These are phyloP conservation scores for Polyporus tsugae DNA, from an alignment of 1,284 basidiomycete species.

Conservation along the genomic window DNA sequence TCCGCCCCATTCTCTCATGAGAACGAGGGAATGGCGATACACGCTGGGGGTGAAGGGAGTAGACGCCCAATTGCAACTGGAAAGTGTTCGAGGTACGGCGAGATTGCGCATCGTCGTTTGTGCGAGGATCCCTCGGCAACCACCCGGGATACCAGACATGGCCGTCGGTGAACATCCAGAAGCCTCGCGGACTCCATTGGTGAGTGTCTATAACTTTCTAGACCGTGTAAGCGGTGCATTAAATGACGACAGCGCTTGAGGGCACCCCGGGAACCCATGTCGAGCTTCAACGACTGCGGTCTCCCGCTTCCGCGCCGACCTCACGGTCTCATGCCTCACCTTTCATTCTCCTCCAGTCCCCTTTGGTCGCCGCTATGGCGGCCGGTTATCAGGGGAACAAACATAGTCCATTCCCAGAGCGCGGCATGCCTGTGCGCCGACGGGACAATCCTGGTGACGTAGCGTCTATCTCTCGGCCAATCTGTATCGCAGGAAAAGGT, in stretches of 20 bases:
- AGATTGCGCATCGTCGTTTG: slow-evolving; percentile 25
- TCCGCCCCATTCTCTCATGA: slow-evolving; percentile 28
- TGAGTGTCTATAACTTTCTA: slow-evolving; percentile 18
- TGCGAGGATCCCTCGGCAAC: slow-evolving; percentile 33
- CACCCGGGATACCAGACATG: slow-evolving; percentile 11
- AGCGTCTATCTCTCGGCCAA: slow-evolving; percentile 35
- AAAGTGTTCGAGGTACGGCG: slow-evolving; percentile 23
- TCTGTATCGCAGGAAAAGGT: slow-evolving; percentile 25
- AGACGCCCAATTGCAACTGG: slow-evolving; percentile 28
- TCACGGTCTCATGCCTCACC: slow-evolving; percentile 26
- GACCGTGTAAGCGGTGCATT: slow-evolving; percentile 20
- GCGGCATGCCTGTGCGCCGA: slow-evolving; percentile 29
- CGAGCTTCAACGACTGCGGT: slow-evolving; percentile 19
- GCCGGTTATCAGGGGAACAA: slow-evolving; percentile 27
- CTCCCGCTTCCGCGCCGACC: slow-evolving; percentile 25
- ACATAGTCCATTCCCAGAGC: slow-evolving; percentile 33
- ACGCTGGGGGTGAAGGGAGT: slow-evolving; percentile 11
- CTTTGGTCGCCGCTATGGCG: slow-evolving; percentile 22
- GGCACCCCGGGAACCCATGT: slow-evolving; percentile 22
- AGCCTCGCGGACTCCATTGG: slow-evolving; percentile 17
- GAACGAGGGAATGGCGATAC: slow-evolving; percentile 26
- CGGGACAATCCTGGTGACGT: slow-evolving; percentile 27
- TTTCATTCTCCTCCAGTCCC: slow-evolving; percentile 17
- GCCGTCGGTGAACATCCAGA: slow-evolving; percentile 18
- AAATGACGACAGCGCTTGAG: slow-evolving; percentile 26